Evolutionary conservation across 2,329 filamentous ascomycete species (phyloP).

Genomic region (Aspergillus floridensis): DNA sequence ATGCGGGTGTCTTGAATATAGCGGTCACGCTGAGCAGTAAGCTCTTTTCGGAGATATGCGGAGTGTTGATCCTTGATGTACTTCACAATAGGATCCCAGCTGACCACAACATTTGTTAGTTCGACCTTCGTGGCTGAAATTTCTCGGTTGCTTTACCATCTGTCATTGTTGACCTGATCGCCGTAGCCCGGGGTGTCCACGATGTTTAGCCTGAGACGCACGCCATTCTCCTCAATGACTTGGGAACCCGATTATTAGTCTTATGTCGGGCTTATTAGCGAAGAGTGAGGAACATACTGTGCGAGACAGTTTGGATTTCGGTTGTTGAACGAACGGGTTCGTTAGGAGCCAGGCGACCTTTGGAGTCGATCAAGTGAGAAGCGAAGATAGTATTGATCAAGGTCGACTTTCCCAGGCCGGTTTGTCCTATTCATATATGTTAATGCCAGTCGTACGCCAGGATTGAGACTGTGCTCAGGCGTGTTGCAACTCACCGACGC

Average conservation of each 20-base stretch:
- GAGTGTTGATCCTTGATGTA: slow-evolving; percentile 99
- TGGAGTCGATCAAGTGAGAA: slow-evolving; percentile 98
- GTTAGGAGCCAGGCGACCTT: slow-evolving; percentile 88
- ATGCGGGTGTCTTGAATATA: slow-evolving; percentile 99
- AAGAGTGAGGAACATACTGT: slow-evolving; percentile 55
- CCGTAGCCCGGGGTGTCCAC: slow-evolving; percentile 98
- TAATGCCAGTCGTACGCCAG: background rate
- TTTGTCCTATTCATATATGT: slow-evolving; percentile 68
- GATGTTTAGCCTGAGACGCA: slow-evolving; percentile 95
- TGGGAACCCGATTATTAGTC: slow-evolving; percentile 28
- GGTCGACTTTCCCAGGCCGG: slow-evolving; percentile 96
- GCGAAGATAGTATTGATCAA: slow-evolving; percentile 99
- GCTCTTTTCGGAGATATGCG: slow-evolving; percentile 97
- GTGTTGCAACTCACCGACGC: slow-evolving; percentile 73
- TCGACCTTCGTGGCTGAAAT: background rate
- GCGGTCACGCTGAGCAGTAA: slow-evolving; percentile 96
- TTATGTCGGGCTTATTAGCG: slow-evolving; percentile 2
- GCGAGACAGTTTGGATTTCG: slow-evolving; percentile 95
- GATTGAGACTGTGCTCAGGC: background rate
- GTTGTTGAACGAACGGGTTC: slow-evolving; percentile 94
- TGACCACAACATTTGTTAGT: slow-evolving; percentile 28
- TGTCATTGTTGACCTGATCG: slow-evolving; percentile 98
- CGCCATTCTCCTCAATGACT: slow-evolving; percentile 97
- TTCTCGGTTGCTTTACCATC: slow-evolving; percentile 58
- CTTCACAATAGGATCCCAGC: slow-evolving; percentile 99